Conservation (phyloP, 345 rosid genomes). For the Bruguiera gymnorhiza region DNA sequence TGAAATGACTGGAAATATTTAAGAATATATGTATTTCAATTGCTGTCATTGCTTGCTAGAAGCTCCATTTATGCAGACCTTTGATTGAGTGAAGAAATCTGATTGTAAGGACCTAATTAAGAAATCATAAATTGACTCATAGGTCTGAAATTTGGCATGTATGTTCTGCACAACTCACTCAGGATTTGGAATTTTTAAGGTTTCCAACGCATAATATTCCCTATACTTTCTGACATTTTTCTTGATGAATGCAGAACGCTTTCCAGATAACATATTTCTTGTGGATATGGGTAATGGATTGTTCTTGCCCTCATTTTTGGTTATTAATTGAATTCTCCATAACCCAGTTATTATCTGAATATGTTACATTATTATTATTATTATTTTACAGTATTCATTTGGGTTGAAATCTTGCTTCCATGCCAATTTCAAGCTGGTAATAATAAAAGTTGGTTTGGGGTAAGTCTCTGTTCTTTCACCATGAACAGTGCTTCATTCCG, state of each 20-base stretch:
- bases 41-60: neutral
- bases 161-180: too few relatives aligned
- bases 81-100: too few relatives aligned
- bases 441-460: constrained; percentile 65
- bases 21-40: neutral
- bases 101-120: too few relatives aligned
- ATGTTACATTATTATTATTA: neutral
- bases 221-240: too few relatives aligned
- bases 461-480: constrained; percentile 29
- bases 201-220: too few relatives aligned
- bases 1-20: neutral
- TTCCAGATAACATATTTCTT: constrained; percentile 95
- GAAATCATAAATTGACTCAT: too few relatives aligned
- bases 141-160: too few relatives aligned
- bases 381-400: constrained; percentile 62
- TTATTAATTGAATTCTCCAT: neutral
- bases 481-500: too few relatives aligned
- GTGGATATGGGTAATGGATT: constrained; percentile 79
- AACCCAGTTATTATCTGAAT: too few relatives aligned
- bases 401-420: constrained; percentile 74
- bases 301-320: neutral
- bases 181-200: too few relatives aligned
- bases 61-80: neutral
- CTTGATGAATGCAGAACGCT: constrained; percentile 64
- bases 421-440: constrained; percentile 46